Conservation (phyloP, 192 early-diverging fungal species). For the Backusella australiensis region DNA sequence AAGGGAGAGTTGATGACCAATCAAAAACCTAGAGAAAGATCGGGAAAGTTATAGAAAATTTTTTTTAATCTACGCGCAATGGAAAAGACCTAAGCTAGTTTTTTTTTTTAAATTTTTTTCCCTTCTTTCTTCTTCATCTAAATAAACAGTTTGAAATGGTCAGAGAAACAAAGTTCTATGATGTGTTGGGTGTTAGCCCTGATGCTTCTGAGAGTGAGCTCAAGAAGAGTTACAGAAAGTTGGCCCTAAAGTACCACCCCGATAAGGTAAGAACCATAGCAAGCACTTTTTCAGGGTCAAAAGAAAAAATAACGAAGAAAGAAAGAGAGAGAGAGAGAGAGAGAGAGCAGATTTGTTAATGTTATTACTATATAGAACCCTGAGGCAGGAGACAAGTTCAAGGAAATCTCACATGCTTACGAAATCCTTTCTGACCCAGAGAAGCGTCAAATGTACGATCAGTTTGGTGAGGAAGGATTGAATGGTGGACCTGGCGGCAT, state of each 20-base stretch:
- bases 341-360: background rate
- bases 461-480: constrained; percentile 90
- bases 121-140: constrained; percentile 20
- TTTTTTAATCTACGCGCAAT: background rate
- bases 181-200: constrained; percentile 80
- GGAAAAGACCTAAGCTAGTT: background rate
- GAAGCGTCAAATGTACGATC: constrained; percentile 92
- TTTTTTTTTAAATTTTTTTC: constrained; percentile 10
- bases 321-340: background rate
- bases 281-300: background rate
- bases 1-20: background rate
- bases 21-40: background rate
- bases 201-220: constrained; percentile 76
- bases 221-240: constrained; percentile 98
- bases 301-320: background rate
- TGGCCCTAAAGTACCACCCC: constrained; percentile 89
- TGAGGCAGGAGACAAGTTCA: constrained; percentile 89
- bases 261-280: constrained; percentile 60
- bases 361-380: constrained; percentile 62
- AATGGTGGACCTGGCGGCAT: constrained; percentile 70
- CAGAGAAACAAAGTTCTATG: constrained; percentile 89
- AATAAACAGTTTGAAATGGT: constrained; percentile 38
- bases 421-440: constrained; percentile 93
- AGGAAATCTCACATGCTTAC: constrained; percentile 98
- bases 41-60: background rate